Conservation (phyloP, 352 stramenopile genomes). For the Globisporangium carolinianum region DNA sequence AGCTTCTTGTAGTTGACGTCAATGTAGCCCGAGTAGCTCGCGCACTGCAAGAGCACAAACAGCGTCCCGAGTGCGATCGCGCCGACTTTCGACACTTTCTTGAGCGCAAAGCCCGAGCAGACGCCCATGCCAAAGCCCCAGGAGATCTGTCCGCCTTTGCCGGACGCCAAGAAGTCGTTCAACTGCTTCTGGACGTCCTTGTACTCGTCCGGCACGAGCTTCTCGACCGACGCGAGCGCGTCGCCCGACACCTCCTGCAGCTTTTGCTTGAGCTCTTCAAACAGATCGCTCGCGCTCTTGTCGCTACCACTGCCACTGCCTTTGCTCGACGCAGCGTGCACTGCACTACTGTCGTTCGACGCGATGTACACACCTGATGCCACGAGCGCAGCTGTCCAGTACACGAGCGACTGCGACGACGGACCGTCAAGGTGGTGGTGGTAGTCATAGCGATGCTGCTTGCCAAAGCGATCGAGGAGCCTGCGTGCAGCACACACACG, state of each 20-base stretch:
- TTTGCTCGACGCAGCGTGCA: conserved; percentile 14
- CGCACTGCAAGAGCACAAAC: conserved; percentile 86
- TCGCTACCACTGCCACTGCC: conserved; percentile 1
- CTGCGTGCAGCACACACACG: neutral
- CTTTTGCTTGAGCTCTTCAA: conserved; percentile 62
- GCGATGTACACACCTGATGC: conserved; percentile 20
- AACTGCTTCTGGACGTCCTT: conserved; percentile 43
- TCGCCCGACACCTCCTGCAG: conserved; percentile 32
- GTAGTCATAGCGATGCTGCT: conserved; percentile 20
- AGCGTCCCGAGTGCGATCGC: conserved; percentile 77
- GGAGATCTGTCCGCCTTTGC: conserved; percentile 73
- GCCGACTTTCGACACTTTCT: conserved; percentile 88
- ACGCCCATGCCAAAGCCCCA: conserved; percentile 89
- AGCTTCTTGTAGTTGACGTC: conserved; percentile 91
- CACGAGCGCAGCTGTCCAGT: conserved; percentile 25
- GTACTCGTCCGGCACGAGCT: conserved; percentile 31
- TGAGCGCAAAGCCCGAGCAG: conserved; percentile 86
- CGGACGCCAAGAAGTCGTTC: conserved; percentile 55
- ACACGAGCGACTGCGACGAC: conserved; percentile 16
- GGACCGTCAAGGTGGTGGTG: conserved; percentile 3
- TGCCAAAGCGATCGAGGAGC: conserved; percentile 22
- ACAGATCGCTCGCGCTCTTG: conserved; percentile 23
- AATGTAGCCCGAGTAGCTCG: conserved; percentile 88
- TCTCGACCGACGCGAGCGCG: conserved; percentile 27
- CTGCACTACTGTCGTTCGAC: conserved; percentile 16